Conservation (phyloP, 768 basidiomycete genomes). For the Crucibulum laeve region DNA sequence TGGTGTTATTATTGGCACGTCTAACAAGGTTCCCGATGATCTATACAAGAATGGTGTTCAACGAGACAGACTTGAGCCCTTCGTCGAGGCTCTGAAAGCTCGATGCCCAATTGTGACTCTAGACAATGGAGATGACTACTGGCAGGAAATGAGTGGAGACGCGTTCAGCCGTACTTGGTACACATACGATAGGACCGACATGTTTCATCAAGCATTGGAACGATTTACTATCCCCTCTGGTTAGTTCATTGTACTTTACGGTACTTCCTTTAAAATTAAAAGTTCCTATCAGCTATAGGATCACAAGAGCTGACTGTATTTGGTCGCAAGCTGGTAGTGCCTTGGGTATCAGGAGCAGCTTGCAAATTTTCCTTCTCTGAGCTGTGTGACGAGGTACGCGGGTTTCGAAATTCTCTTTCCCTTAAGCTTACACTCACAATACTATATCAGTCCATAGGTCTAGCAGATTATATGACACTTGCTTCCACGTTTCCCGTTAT, state of each 20-base stretch:
- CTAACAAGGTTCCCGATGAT: constrained; percentile 51
- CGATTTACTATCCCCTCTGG: constrained; percentile 13
- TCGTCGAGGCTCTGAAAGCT: constrained; percentile 49
- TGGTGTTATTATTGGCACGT: constrained; percentile 45
- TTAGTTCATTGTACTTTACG: too few relatives aligned
- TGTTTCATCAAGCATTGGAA: constrained; percentile 5
- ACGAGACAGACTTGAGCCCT: constrained; percentile 49
- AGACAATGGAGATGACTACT: constrained; percentile 42
- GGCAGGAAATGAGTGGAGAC: constrained; percentile 17
- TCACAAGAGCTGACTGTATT: constrained; percentile 37
- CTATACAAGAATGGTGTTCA: constrained; percentile 57
- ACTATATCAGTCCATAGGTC: constrained; percentile 32
- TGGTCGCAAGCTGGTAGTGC: constrained; percentile 39
- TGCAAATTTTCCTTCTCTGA: constrained; percentile 47
- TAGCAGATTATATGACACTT: constrained; percentile 55
- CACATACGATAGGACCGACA: constrained; percentile 5
- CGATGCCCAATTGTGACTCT: constrained; percentile 47
- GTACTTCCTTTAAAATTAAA: too few relatives aligned
- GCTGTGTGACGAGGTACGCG: constrained; percentile 40
- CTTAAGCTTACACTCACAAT: not conserved
- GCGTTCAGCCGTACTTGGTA: constrained; percentile 26
- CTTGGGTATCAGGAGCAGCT: constrained; percentile 32
- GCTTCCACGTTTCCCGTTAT: constrained; percentile 42
- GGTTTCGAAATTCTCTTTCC: not conserved
- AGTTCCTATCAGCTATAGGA: too few relatives aligned